A percentile compares a stretch with the other conserved stretches of the same genome.
Conservation (phyloP, 352 stramenopile species). For the Peronospora tabacina region DNA sequence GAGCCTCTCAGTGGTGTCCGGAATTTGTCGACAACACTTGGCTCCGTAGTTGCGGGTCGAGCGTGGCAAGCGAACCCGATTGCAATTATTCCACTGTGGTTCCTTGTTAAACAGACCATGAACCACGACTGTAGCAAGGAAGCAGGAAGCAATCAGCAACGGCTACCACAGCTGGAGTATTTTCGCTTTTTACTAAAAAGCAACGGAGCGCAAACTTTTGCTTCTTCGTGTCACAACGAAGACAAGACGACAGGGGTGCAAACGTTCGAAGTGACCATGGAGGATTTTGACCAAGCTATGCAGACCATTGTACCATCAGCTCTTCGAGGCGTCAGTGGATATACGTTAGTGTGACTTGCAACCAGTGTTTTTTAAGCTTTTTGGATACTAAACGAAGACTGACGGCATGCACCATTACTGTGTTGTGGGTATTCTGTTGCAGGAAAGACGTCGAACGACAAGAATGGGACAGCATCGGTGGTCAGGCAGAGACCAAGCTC, state of each 20-base stretch:
- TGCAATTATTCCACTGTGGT: conserved; percentile 69
- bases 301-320: conserved; percentile 54
- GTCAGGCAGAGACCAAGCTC: conserved; percentile 60
- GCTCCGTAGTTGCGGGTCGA: conserved; percentile 36
- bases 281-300: conserved; percentile 74
- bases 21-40: conserved; percentile 27
- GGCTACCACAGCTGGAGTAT: conserved; percentile 20
- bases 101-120: conserved; percentile 34
- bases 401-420: conserved; percentile 1
- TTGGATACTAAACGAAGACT: neutral
- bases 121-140: neutral
- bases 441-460: conserved; percentile 55
- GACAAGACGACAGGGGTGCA: conserved; percentile 3
- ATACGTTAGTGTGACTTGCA: conserved; percentile 32
- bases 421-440: conserved; percentile 4
- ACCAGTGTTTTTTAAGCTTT: neutral
- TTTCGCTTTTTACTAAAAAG: conserved; percentile 41
- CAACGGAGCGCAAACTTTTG: conserved; percentile 1
- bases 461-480: conserved; percentile 71
- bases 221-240: neutral
- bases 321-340: conserved; percentile 48
- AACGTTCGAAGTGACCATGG: conserved; percentile 51
- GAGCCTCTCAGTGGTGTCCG: conserved; percentile 25
- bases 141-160: neutral
- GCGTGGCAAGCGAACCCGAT: conserved; percentile 55